These are phyloP conservation scores for Zygosaccharomyces kombuchaensis DNA, from an alignment of 805 yeast genomes.

Conservation along the genomic window DNA sequence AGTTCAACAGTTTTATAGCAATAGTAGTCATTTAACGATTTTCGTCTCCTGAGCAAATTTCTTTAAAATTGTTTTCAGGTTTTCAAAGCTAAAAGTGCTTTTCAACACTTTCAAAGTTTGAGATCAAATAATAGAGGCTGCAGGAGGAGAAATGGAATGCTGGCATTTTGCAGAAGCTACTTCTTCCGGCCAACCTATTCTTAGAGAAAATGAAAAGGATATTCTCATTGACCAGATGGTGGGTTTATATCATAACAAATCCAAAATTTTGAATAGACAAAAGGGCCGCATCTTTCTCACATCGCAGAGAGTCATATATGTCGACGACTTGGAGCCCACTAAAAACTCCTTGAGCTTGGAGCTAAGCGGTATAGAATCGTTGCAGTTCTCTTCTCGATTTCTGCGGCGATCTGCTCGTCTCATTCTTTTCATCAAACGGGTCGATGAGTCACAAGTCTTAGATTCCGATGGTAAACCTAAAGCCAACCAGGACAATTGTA, in stretches of 20 bases:
- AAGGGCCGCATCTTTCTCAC: conserved; percentile 79
- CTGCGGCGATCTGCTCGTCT: conserved; percentile 76
- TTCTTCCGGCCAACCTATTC: conserved; percentile 38
- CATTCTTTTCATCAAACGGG: conserved; percentile 38
- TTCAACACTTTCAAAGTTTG: not conserved
- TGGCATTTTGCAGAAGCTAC: conserved; percentile 39
- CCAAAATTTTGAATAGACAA: conserved; percentile 59
- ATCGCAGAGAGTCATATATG: conserved; percentile 63
- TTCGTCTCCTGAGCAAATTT: not conserved
- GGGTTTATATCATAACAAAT: conserved; percentile 76
- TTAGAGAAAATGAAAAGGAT: conserved; percentile 47
- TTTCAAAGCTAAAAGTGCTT: not conserved
- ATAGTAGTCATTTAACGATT: not conserved
- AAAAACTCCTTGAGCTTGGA: conserved; percentile 45
- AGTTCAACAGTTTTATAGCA: not conserved
- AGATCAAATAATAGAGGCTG: not conserved
- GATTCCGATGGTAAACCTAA: conserved; percentile 3
- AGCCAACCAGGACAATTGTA: not conserved
- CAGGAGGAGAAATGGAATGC: conserved; percentile 18
- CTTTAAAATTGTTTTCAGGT: not conserved
- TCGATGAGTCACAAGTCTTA: conserved; percentile 4
- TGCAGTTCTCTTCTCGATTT: conserved; percentile 51
- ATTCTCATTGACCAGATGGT: conserved; percentile 49
- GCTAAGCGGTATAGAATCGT: conserved; percentile 38
- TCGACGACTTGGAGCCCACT: conserved; percentile 47